Percentiles rank a stretch among this genome's conserved stretches.
These are phyloP conservation scores for Pistacia integerrima DNA, from an alignment of 345 rosid species.

Conservation along the genomic window DNA sequence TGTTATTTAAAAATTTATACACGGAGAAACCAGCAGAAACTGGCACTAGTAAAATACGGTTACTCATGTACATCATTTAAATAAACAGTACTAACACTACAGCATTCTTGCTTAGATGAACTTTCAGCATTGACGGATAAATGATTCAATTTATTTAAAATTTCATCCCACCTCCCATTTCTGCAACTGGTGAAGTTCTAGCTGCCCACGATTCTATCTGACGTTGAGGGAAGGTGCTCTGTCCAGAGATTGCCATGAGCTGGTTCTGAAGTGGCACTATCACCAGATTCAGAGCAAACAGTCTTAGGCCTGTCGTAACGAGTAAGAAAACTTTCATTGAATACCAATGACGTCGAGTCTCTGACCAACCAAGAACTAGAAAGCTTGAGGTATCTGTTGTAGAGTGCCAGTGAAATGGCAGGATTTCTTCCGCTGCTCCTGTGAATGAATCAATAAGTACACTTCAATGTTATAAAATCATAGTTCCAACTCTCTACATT, in stretches of 20 bases:
- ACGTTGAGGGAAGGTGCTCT: slow-evolving; percentile 36
- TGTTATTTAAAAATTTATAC: neutral
- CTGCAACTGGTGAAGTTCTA: slow-evolving; percentile 11
- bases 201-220: slow-evolving; percentile 29
- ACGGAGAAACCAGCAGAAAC: neutral
- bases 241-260: slow-evolving; percentile 33
- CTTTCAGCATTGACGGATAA: neutral
- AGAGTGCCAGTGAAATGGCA: slow-evolving; percentile 37
- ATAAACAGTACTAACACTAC: neutral
- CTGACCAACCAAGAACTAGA: slow-evolving; percentile 39
- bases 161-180: neutral
- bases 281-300: slow-evolving; percentile 26
- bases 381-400: slow-evolving; percentile 35
- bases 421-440: slow-evolving; percentile 28
- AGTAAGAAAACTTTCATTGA: neutral
- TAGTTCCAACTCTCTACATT: neutral
- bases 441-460: neutral
- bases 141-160: neutral
- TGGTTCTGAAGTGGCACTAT: neutral
- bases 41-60: neutral
- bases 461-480: neutral
- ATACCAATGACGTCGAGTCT: slow-evolving; percentile 11
- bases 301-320: slow-evolving; percentile 39
- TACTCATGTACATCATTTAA: neutral
- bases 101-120: neutral